Conservation (phyloP, 2,329 filamentous ascomycete species). For the Claviceps lovelessii region DNA sequence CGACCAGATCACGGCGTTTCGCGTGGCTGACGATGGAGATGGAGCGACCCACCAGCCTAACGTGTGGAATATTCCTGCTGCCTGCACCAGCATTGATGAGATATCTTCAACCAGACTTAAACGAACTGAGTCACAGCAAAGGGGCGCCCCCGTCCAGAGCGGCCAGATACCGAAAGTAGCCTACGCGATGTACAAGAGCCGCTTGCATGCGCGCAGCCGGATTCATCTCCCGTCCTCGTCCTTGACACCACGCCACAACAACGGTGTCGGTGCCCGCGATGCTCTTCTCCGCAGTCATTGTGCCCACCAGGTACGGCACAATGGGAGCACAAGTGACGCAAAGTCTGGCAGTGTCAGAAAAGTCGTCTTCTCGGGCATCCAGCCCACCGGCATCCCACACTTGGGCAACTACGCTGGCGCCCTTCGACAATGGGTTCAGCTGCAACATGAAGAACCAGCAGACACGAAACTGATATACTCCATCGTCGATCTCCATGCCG, state of each 20-base stretch:
- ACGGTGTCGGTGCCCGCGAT: background rate
- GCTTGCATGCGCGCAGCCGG: background rate
- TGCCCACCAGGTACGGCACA: background rate
- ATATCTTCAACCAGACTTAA: too few species aligned
- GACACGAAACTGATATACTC: constrained; percentile 60
- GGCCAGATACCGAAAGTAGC: background rate
- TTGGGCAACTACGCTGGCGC: constrained; percentile 92
- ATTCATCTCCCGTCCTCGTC: background rate
- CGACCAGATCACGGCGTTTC: too few species aligned
- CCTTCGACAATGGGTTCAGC: constrained; percentile 66
- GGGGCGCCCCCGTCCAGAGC: background rate
- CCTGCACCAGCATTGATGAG: too few species aligned
- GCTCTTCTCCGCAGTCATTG: background rate
- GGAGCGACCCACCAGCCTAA: too few species aligned
- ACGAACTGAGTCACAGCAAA: background rate
- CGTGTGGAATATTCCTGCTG: too few species aligned
- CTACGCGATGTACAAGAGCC: background rate
- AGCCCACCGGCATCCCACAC: constrained; percentile 88
- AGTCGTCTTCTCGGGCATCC: constrained; percentile 87
- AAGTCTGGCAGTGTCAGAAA: constrained; percentile 9
- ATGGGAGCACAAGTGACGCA: background rate
- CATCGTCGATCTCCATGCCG: constrained; percentile 85
- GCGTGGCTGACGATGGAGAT: too few species aligned
- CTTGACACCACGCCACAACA: background rate
- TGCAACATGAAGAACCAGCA: constrained; percentile 49